These are phyloP conservation scores for Auriscalpium microsporum DNA, from an alignment of 768 basidiomycete species.

Conservation along the genomic window DNA sequence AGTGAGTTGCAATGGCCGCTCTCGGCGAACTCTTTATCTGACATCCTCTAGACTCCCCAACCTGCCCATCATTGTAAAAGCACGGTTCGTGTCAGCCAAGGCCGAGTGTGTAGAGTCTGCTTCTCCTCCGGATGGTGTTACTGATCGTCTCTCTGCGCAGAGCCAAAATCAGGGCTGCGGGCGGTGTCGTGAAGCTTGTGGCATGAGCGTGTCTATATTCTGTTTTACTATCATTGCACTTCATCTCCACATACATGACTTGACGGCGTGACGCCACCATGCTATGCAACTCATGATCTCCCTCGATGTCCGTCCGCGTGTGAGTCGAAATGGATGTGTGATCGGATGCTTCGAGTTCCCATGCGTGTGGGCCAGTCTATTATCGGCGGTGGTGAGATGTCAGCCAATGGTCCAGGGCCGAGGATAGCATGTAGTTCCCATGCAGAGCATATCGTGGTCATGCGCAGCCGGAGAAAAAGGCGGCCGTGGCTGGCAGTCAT, in stretches of 20 bases:
- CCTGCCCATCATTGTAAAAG: slow-evolving; percentile 95
- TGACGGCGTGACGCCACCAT: slow-evolving; percentile 18
- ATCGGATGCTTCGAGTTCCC: no score
- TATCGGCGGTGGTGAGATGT: no score
- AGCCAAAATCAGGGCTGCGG: slow-evolving; percentile 84
- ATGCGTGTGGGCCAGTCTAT: no score
- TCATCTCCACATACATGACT: slow-evolving; percentile 21
- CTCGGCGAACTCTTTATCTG: neutral
- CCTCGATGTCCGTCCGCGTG: no score
- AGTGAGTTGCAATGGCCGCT: slow-evolving; percentile 36
- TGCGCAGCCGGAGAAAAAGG: no score
- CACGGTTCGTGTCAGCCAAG: slow-evolving; percentile 84
- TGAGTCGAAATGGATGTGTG: no score
- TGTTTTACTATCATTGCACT: slow-evolving; percentile 19
- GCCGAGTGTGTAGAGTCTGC: slow-evolving; percentile 55
- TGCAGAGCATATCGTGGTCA: no score
- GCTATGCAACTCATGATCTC: slow-evolving; percentile 14
- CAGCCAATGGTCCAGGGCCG: no score
- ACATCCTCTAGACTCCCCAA: slow-evolving; percentile 52
- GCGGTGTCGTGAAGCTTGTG: slow-evolving; percentile 87
- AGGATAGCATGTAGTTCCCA: no score
- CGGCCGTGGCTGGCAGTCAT: no score
- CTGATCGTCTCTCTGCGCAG: slow-evolving; percentile 21
- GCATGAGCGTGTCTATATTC: slow-evolving; percentile 46
- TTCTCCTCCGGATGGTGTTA: slow-evolving; percentile 6